Evolutionary conservation across 169 alveolate species (phyloP).

Genomic region (Theileria annulata): DNA sequence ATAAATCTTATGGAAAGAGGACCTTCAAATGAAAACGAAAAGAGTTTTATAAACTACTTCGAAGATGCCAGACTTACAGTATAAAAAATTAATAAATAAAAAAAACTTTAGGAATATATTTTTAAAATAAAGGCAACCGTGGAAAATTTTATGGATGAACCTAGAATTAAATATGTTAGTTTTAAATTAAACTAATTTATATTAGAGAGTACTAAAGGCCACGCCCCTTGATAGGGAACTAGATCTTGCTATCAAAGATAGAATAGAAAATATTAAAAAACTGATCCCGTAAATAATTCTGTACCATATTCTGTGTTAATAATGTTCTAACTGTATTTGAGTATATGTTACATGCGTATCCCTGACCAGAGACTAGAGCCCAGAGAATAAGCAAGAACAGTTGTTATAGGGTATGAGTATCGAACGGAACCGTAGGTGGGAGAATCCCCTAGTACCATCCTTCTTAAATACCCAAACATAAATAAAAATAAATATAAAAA

Average conservation of each 20-base stretch:
- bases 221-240: conserved; percentile 22
- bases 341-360: conserved; percentile 14
- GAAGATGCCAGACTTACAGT: conserved; percentile 66
- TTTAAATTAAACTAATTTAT: background rate
- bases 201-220: conserved; percentile 42
- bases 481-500: background rate
- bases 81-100: background rate
- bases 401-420: conserved; percentile 34
- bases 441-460: conserved; percentile 17
- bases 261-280: conserved; percentile 41
- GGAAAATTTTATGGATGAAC: conserved; percentile 63
- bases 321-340: background rate
- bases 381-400: conserved; percentile 11
- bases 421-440: conserved; percentile 16
- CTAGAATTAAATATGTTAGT: conserved; percentile 36
- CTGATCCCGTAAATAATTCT: background rate
- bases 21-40: conserved; percentile 38
- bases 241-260: conserved; percentile 31
- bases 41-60: conserved; percentile 50
- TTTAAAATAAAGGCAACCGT: conserved; percentile 46
- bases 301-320: conserved; percentile 1
- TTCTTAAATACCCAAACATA: conserved; percentile 34
- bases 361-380: background rate
- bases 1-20: conserved; percentile 33
- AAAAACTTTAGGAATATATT: conserved; percentile 37